These are phyloP conservation scores for Magnusiomyces fungicola DNA, from an alignment of 1,139 yeast genomes.

Conservation along the genomic window DNA sequence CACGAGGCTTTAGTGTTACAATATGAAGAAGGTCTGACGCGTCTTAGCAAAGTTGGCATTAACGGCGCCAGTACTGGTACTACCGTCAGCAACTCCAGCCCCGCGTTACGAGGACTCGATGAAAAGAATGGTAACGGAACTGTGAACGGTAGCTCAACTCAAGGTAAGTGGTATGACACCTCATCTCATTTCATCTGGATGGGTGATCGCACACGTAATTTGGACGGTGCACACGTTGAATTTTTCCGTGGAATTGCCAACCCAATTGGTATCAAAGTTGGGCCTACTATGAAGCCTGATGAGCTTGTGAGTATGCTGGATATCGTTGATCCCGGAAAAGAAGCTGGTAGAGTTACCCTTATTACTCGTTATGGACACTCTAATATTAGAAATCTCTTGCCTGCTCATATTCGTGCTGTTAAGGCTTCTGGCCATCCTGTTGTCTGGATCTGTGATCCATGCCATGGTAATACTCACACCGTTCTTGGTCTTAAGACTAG, in stretches of 20 bases:
- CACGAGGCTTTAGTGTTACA: conserved; percentile 40
- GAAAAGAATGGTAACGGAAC: neutral
- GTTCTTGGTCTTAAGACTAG: conserved; percentile 38
- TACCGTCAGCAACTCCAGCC: conserved; percentile 15
- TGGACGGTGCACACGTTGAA: conserved; percentile 41
- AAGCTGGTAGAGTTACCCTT: conserved; percentile 37
- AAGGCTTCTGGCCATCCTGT: conserved; percentile 35
- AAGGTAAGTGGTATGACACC: conserved; percentile 34
- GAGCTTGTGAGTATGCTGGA: conserved; percentile 35
- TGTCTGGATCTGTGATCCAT: conserved; percentile 39
- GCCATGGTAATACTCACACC: conserved; percentile 40
- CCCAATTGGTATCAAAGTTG: conserved; percentile 41
- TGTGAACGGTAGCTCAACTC: conserved; percentile 9
- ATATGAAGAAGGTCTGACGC: conserved; percentile 38
- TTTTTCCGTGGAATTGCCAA: conserved; percentile 39
- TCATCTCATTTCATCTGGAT: conserved; percentile 42
- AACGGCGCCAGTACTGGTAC: neutral
- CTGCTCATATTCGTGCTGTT: conserved; percentile 37
- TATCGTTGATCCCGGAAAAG: conserved; percentile 36
- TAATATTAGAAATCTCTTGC: conserved; percentile 33
- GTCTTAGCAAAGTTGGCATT: conserved; percentile 23
- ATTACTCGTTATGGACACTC: conserved; percentile 39
- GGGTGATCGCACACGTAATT: conserved; percentile 40
- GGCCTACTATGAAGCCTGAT: conserved; percentile 36
- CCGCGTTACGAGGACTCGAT: conserved; percentile 2